These are phyloP conservation scores for Rhynchospora pubera DNA, from an alignment of 176 grass and related monocot species.

Conservation along the genomic window DNA sequence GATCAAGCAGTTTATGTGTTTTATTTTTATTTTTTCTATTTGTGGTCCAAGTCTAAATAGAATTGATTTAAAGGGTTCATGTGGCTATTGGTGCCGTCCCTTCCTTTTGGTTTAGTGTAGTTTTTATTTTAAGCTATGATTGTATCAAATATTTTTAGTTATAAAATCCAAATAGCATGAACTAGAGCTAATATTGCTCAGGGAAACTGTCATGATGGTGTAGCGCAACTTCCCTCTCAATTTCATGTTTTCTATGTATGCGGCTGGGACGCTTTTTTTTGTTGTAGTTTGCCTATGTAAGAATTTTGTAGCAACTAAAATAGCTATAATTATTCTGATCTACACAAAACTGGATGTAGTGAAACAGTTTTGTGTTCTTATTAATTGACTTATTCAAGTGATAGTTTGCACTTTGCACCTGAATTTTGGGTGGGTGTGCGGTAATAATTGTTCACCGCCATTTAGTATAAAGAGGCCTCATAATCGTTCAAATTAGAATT, in stretches of 20 bases:
- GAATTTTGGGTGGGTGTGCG: not conserved
- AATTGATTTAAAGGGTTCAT: no score
- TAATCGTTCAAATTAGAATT: no score
- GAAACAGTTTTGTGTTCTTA: not conserved
- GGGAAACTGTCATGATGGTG: not conserved
- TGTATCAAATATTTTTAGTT: not conserved
- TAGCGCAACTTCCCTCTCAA: not conserved
- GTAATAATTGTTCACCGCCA: not conserved
- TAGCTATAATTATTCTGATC: constrained; percentile 16
- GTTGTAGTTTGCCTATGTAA: constrained; percentile 5
- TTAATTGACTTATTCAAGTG: not conserved
- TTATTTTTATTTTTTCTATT: no score
- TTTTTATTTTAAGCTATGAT: not conserved
- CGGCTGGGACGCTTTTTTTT: no score
- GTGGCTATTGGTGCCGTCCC: no score
- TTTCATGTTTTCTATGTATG: not conserved
- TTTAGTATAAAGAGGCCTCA: no score
- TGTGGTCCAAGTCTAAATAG: no score
- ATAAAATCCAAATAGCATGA: constrained; percentile 4
- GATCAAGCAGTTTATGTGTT: no score
- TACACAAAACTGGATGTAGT: not conserved
- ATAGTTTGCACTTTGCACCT: not conserved
- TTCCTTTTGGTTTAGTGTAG: no score
- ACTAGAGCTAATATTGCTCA: not conserved
- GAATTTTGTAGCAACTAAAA: constrained; percentile 54